Conservation (phyloP, 2,329 filamentous ascomycete species). For the Penicillium vulpinum region DNA sequence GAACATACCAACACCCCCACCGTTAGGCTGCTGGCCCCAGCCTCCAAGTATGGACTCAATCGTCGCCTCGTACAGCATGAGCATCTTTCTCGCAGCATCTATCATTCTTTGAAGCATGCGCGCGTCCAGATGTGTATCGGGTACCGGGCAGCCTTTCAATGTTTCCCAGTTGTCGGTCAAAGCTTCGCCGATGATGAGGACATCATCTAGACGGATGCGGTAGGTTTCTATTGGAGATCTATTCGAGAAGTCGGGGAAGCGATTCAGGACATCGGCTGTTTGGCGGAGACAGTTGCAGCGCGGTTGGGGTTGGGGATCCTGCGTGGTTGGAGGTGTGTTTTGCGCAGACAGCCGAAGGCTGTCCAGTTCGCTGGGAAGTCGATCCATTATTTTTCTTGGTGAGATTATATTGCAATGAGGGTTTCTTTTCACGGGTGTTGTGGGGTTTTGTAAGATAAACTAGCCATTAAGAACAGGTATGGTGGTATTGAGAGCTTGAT, state of each 20-base stretch:
- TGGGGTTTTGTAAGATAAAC: too few relatives aligned
- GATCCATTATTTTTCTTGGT: too few relatives aligned
- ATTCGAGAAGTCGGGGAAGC: neutral
- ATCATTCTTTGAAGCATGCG: neutral
- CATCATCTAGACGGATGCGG: neutral
- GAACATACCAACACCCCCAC: neutral
- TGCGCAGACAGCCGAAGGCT: neutral
- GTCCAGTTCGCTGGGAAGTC: neutral
- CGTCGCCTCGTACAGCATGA: neutral
- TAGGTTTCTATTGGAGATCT: neutral
- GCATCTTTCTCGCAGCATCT: neutral
- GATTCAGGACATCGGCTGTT: neutral
- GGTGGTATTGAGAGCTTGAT: too few relatives aligned
- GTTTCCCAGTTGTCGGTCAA: neutral
- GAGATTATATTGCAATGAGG: too few relatives aligned
- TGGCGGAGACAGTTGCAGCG: neutral
- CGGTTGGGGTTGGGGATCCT: neutral
- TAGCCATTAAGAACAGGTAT: too few relatives aligned
- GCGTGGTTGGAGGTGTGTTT: neutral
- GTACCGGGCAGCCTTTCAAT: neutral
- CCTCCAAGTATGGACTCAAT: neutral
- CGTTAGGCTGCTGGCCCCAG: neutral
- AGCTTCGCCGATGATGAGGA: neutral
- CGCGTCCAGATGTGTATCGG: neutral
- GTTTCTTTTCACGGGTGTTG: too few relatives aligned